These are phyloP conservation scores for Anthracocystis setariae DNA, from an alignment of 1,284 basidiomycete species.

Conservation along the genomic window DNA sequence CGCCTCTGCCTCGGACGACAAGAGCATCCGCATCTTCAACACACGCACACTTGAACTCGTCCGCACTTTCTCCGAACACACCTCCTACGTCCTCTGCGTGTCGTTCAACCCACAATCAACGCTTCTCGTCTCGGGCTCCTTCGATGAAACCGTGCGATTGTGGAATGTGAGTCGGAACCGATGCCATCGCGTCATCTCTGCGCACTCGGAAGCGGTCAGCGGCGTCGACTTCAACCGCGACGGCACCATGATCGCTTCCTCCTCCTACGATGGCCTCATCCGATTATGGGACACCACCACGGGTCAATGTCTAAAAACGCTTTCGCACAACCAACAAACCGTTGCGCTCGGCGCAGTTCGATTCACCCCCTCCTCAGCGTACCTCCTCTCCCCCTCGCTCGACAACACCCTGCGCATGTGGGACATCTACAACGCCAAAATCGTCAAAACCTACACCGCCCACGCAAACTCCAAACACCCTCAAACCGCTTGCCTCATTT, in stretches of 20 bases:
- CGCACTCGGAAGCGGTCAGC: slow-evolving; percentile 96
- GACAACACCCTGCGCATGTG: slow-evolving; percentile 92
- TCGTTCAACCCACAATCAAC: slow-evolving; percentile 90
- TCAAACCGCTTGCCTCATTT: slow-evolving; percentile 49
- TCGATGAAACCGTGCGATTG: slow-evolving; percentile 91
- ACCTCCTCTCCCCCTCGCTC: slow-evolving; percentile 86
- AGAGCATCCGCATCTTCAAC: slow-evolving; percentile 50
- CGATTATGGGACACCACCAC: slow-evolving; percentile 87
- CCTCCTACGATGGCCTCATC: slow-evolving; percentile 94
- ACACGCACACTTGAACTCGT: slow-evolving; percentile 24
- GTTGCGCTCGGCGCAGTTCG: slow-evolving; percentile 86
- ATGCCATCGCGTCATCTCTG: slow-evolving; percentile 72
- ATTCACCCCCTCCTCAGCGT: slow-evolving; percentile 91
- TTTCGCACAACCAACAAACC: slow-evolving; percentile 89
- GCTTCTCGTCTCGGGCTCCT: slow-evolving; percentile 88
- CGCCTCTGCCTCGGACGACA: slow-evolving; percentile 61
- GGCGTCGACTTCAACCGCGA: slow-evolving; percentile 92
- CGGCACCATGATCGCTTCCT: slow-evolving; percentile 90
- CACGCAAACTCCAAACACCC: slow-evolving; percentile 83
- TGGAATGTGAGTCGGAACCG: slow-evolving; percentile 85
- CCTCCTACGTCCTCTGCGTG: slow-evolving; percentile 91
- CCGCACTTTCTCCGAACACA: slow-evolving; percentile 77
- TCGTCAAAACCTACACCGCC: slow-evolving; percentile 89
- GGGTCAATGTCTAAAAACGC: slow-evolving; percentile 94
- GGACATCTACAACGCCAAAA: slow-evolving; percentile 90